phyloP scores from a whole-genome alignment of 768 basidiomycete genomes.

The Lactarius pseudohatsudake region DNA sequence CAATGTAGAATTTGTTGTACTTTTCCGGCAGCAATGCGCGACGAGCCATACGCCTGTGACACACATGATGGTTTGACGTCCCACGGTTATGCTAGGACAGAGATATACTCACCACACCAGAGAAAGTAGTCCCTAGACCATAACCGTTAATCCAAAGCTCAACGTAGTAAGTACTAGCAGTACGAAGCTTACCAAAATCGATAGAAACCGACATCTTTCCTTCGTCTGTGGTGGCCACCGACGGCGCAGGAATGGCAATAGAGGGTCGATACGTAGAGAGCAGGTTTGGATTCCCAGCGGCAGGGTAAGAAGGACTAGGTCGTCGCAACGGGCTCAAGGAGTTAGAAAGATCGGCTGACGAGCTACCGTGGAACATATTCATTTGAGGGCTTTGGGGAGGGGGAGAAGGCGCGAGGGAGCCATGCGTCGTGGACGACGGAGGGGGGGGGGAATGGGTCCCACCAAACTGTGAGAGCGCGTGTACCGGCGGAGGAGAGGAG shows the following conservation, averaged over 20 bases:
- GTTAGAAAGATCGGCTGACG: neutral
- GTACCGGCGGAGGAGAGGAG: conserved; percentile 1
- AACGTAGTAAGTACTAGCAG: neutral
- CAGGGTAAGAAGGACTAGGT: conserved; percentile 22
- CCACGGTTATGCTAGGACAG: neutral
- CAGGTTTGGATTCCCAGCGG: conserved; percentile 10
- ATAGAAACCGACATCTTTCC: conserved; percentile 82
- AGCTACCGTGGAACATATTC: neutral
- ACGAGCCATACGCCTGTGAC: conserved; percentile 77
- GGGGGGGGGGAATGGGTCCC: conserved; percentile 4
- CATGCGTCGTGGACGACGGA: neutral
- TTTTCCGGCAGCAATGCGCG: conserved; percentile 73
- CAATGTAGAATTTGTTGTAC: conserved; percentile 85
- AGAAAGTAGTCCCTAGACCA: conserved; percentile 75
- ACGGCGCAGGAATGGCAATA: conserved; percentile 5
- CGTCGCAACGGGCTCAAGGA: conserved; percentile 18
- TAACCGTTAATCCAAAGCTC: conserved; percentile 24
- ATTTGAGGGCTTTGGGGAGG: conserved; percentile 4
- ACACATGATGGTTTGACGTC: neutral
- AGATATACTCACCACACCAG: conserved; percentile 68
- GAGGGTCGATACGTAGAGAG: conserved; percentile 21
- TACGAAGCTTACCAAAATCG: conserved; percentile 63
- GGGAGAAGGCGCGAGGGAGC: conserved; percentile 6
- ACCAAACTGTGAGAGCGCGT: conserved; percentile 1
- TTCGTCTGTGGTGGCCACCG: conserved; percentile 45